Conservation (phyloP, 176 grass and related monocot species). For the Carex myosuroides region DNA sequence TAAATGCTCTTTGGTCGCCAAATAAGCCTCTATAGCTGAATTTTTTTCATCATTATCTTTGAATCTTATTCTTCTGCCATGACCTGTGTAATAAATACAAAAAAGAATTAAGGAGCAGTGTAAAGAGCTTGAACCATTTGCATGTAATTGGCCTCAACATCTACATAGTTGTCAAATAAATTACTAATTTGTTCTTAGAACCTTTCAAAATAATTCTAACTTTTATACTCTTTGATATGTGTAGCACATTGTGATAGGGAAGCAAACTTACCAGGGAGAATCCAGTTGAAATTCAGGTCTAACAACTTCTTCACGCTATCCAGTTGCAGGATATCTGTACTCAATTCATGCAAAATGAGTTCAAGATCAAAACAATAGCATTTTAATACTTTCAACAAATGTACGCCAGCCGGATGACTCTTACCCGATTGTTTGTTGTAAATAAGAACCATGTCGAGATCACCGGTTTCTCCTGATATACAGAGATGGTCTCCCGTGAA, state of each 20-base stretch:
- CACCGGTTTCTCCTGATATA: constrained; percentile 50
- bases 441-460: constrained; percentile 37
- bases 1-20: constrained; percentile 15
- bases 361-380: neutral
- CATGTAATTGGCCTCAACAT: neutral
- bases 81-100: constrained; percentile 16
- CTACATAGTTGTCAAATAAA: neutral
- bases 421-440: constrained; percentile 74
- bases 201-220: neutral
- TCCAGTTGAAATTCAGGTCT: constrained; percentile 42
- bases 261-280: constrained; percentile 57
- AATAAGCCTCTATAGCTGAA: constrained; percentile 24
- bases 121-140: neutral
- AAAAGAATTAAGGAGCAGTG: neutral
- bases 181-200: neutral
- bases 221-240: neutral
- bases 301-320: constrained; percentile 61
- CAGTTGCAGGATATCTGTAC: constrained; percentile 55
- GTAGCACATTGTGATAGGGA: neutral
- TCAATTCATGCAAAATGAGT: neutral
- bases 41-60: constrained; percentile 31
- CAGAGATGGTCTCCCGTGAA: constrained; percentile 71
- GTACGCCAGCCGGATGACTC: neutral
- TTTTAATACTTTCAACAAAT: neutral
- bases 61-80: constrained; percentile 34